Evolutionary conservation across 805 yeast genomes (phyloP), one percentile per base, ranked within the genome.

Genomic region (Starmera quercuum): DNA sequence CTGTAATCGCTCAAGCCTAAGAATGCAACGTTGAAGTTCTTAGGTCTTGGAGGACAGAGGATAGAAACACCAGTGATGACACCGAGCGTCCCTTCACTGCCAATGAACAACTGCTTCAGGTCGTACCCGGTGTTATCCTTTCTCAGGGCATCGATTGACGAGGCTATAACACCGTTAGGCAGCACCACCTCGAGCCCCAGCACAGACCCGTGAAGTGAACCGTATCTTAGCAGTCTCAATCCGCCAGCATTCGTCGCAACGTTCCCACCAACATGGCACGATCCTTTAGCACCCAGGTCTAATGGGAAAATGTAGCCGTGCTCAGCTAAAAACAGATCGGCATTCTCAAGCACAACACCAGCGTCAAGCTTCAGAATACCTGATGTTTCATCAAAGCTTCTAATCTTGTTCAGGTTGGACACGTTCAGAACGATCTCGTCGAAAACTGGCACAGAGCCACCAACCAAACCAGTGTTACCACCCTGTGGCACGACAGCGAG

Each of bases 171-270:
- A 31, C 97, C 97, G 54, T 86, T 83, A 12, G 97, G 83, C 47
- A 88, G 64, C n/a, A 88, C 97, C 11, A 77, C 95, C 61, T 88
- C 97, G 36, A 88, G 64, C 2, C 97, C 97, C 31, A 88, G 63
- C 0, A 88, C 95, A 16, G 86, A 65, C 4, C 97, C 97, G 53
- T 90, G 97, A 44, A 88, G 70, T 6, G 95, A 84, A 3, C 97
- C 97, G 54, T 86, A 88, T 46, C 95, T 71, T 40, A 88, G 61
- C 32, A 88, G 66, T 52, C 97, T 68, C 47, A 88, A 69, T 1
- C 97, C 97, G 52, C 97, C 97, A 5, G 97, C 97, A 55, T 90
- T 90, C 14, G 96, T 86, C 14, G 96, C 95, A 29, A 86, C 90
- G 34, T 79, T 83, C 44, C 97, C 97, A 46, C 97, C 97, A 41